Percentiles rank a stretch among this genome's conserved stretches.
phyloP scores from a whole-genome alignment of 805 yeast genomes.

The Naumovozyma dairenensis region DNA sequence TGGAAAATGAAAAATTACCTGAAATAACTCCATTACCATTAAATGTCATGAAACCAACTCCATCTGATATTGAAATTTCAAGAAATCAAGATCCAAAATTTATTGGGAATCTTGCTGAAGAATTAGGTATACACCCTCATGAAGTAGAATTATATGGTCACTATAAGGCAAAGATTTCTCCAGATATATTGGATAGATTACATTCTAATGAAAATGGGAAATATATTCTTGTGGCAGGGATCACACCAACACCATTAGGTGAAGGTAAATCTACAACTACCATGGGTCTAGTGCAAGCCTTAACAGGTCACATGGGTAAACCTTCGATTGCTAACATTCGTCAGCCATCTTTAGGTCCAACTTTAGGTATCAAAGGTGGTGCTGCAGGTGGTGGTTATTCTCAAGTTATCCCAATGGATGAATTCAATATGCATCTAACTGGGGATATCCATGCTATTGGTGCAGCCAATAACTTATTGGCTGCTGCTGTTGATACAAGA shows the following conservation, averaged over 20 bases:
- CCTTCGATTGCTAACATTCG: constrained; percentile 90
- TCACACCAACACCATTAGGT: constrained; percentile 96
- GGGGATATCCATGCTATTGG: constrained; percentile 97
- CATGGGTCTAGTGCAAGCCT: constrained; percentile 91
- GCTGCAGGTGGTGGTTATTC: constrained; percentile 99
- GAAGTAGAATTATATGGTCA: constrained; percentile 88
- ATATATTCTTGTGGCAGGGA: constrained; percentile 89
- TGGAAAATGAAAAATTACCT: constrained; percentile 33
- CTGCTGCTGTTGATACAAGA: constrained; percentile 95
- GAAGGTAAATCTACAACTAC: constrained; percentile 98
- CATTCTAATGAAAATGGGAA: constrained; percentile 58
- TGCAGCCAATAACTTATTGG: constrained; percentile 85
- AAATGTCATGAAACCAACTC: constrained; percentile 56
- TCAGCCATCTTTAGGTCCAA: constrained; percentile 98
- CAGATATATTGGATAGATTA: constrained; percentile 62
- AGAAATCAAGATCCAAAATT: constrained; percentile 82
- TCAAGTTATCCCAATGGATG: constrained; percentile 98
- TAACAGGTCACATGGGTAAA: constrained; percentile 79
- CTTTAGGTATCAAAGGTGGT: constrained; percentile 97
- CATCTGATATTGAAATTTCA: constrained; percentile 84
- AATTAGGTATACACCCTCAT: constrained; percentile 63
- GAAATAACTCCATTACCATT: constrained; percentile 50
- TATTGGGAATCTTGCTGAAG: constrained; percentile 63
- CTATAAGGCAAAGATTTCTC: constrained; percentile 78
- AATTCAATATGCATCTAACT: constrained; percentile 92